Base-by-base conservation (phyloP, 345 rosid species). In the Acer yangbiense region DNA sequence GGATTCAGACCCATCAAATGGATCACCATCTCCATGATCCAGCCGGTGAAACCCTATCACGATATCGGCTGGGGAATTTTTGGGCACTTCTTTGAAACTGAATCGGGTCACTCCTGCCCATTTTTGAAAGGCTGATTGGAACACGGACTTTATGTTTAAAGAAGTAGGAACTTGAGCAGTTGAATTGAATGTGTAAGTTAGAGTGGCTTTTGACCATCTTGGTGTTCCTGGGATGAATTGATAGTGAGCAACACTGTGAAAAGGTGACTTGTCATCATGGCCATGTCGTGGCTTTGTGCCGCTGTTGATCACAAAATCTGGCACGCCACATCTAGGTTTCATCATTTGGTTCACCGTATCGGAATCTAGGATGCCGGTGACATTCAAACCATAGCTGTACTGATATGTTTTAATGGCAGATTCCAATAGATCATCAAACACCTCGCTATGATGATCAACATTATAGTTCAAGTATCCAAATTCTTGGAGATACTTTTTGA, bases 301-400 rank as follows among this genome's bases (percentile, higher is more conserved):
- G 0, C 64, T 68, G 65, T 18, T 10, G 16, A 32, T 32, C 20
- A 65, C 46, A 65, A 14, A 7, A 64, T 78, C 80, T 1, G 82
- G 57, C 9, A 78, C 46, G 9, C 84, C 84, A 4, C 84, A 82
- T 58, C 84, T 65, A 1, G 84, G 82, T 21, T 32, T 82, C 75
- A 35, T 74, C 82, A 82, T 65, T 16, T 75, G 71, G n/a, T 21
- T 65, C 60, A 65, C 48, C 18, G 84, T 82, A 9, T 29, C 69
- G 29, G 72, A 52, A 69, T 78, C 84, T 9, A 82, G 70, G 43
- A n/a, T 81, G 21, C 81, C 81, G 2, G 84, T 81, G 66, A 61
- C 35, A 54, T 68, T 63, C 41, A 77, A 50, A 6, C 27, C 13
- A 58, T 73, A 69, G 55, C 69, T 67, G 2, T 18, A 52, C 70